A percentile compares a stretch with the other conserved stretches of the same genome.
These are phyloP conservation scores for Chrysosporium queenslandicum DNA, from an alignment of 2,329 filamentous ascomycete genomes.

Conservation along the genomic window DNA sequence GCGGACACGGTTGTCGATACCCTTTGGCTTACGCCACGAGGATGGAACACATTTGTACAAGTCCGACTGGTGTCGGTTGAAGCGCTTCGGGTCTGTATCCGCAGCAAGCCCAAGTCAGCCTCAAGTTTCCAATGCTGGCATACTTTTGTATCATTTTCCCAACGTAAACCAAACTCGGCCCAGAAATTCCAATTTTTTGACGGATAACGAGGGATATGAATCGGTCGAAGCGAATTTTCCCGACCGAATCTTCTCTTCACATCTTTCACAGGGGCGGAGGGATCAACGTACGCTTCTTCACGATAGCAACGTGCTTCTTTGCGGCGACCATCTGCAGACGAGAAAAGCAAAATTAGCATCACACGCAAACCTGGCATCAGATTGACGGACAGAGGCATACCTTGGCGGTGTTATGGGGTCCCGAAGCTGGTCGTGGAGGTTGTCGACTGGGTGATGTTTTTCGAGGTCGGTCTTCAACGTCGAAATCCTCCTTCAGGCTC, in stretches of 20 bases:
- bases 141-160: neutral
- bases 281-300: constrained; percentile 93
- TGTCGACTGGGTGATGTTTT: constrained; percentile 27
- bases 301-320: constrained; percentile 98
- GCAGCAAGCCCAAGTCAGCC: constrained; percentile 25
- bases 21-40: constrained; percentile 99
- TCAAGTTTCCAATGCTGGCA: neutral
- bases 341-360: constrained; percentile 12
- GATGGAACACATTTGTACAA: constrained; percentile 84
- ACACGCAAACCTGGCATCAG: neutral
- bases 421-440: constrained; percentile 32
- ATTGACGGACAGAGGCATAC: constrained; percentile 23
- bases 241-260: neutral
- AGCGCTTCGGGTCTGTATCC: constrained; percentile 72
- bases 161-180: neutral
- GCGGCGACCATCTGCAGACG: constrained; percentile 83
- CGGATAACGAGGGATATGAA: neutral
- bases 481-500: constrained; percentile 7
- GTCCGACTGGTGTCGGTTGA: constrained; percentile 96
- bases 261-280: constrained; percentile 9
- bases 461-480: constrained; percentile 22
- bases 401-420: constrained; percentile 38
- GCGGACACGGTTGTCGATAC: constrained; percentile 97
- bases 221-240: neutral
- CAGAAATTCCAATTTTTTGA: neutral